These are phyloP conservation scores for Aphanomyces euteiches DNA, from an alignment of 352 stramenopile genomes.

Conservation along the genomic window DNA sequence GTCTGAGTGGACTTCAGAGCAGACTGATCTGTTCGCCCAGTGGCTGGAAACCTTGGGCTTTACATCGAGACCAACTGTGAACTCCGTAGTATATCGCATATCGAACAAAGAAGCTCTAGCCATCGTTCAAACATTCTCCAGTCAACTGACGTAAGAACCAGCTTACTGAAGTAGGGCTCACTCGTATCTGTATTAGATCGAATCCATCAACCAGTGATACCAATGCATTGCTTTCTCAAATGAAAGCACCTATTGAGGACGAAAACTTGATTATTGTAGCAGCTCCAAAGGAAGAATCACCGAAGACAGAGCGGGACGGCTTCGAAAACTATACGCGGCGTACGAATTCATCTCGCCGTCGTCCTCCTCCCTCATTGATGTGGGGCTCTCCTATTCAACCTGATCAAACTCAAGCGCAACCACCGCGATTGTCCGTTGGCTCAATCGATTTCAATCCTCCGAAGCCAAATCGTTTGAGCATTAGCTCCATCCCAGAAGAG, in stretches of 20 bases:
- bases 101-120: constrained; percentile 58
- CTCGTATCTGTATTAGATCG: background rate
- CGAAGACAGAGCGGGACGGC: background rate
- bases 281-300: background rate
- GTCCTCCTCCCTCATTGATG: constrained; percentile 8
- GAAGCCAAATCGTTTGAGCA: background rate
- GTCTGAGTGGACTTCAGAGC: constrained; percentile 39
- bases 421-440: background rate
- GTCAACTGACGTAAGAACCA: background rate
- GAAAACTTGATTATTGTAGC: constrained; percentile 2
- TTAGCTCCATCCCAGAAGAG: constrained; percentile 6
- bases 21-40: constrained; percentile 35
- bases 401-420: background rate
- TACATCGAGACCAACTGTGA: constrained; percentile 36
- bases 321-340: constrained; percentile 16
- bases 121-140: constrained; percentile 36
- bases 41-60: constrained; percentile 63
- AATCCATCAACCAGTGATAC: constrained; percentile 3
- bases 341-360: background rate
- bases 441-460: constrained; percentile 10
- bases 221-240: constrained; percentile 7
- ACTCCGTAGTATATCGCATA: constrained; percentile 45
- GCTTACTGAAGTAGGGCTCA: background rate
- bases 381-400: constrained; percentile 13
- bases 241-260: constrained; percentile 12